Evolutionary conservation across 345 rosid genomes (phyloP).

Genomic region (Clausena lansium): DNA sequence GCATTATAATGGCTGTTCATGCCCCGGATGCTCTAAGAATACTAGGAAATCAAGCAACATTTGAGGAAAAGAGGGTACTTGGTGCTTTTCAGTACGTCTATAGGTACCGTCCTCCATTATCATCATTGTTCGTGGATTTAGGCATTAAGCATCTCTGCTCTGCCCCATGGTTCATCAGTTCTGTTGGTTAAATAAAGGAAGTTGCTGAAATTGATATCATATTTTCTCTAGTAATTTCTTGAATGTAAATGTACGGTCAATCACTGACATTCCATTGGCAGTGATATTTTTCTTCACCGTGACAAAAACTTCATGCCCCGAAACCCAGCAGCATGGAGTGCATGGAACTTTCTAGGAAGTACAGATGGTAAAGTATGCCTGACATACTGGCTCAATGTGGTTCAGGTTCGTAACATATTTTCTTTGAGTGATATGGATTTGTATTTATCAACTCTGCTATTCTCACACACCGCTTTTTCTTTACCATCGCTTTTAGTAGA

Average conservation of each 20-base stretch:
- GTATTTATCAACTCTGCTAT: no score
- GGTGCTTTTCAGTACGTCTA: conserved; percentile 86
- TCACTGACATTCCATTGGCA: conserved; percentile 32
- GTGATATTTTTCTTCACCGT: conserved; percentile 76
- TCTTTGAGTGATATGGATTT: no score
- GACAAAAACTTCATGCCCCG: conserved; percentile 78
- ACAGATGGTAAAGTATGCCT: conserved; percentile 58
- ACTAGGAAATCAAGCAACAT: conserved; percentile 65
- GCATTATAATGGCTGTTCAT: conserved; percentile 65
- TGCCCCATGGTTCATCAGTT: not conserved
- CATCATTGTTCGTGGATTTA: no score
- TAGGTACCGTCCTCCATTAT: conserved; percentile 46
- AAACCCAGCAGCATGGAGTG: conserved; percentile 84
- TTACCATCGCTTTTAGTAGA: not conserved
- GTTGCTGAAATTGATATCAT: not conserved
- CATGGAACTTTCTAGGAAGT: conserved; percentile 90
- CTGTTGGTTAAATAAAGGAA: not conserved
- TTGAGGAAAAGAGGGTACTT: conserved; percentile 66
- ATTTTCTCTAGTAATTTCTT: no score
- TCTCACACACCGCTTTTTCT: not conserved
- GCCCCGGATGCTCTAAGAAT: conserved; percentile 76
- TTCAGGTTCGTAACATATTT: conserved; percentile 58
- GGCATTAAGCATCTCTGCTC: no score
- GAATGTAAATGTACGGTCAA: not conserved
- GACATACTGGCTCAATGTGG: conserved; percentile 93